Base-by-base conservation (phyloP, 257 asterid species). In the Solanum chiquidenum region DNA sequence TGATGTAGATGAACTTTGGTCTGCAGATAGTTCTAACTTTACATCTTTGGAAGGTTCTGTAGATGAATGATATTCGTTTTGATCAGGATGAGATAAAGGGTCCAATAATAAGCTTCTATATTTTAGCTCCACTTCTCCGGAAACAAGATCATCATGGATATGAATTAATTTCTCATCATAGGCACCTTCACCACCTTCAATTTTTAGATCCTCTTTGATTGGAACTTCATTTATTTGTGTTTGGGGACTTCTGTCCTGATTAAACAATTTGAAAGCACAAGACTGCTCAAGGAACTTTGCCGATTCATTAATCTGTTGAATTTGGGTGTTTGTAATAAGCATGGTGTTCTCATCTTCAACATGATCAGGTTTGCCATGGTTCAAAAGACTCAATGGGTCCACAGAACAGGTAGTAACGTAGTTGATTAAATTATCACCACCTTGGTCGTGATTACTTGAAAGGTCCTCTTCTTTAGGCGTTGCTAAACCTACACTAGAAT, bases 281-380 rank as follows among this genome's bases (percentile, higher is more conserved):
- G 76, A 84, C 62, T 75, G n/a, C 90, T 91, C 93, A 89, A 90
- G 90, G 94, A 89, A 90, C 76, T 89, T 90, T 35, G 79, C 88
- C 86, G 90, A 86, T 69, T 88, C 96, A 90, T 91, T 92, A 23
- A 92, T 89, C 87, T 88, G 91, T 85, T 88, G 88, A 37, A 37
- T 89, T 83, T 90, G 92, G 85, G 91, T 87, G 76, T 90, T 88
- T 16, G 83, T 68, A 88, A 84, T 83, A 91, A 71, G 72, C 89
- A 85, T 62, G n/a, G 35, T 64, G 71, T 87, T 88, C 33, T 84
- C 88, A 86, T 89, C 87, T 87, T 90, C 92, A 74, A 66, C 88
- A 58, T 84, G 86, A 49, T 85, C 74, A 44, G 40, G 86, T 44
- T 88, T 89, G 79, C 82, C 93, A 71, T 75, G 73, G 72, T 89